Base-by-base conservation (phyloP, 768 basidiomycete species). In the Auriscalpium orientale region DNA sequence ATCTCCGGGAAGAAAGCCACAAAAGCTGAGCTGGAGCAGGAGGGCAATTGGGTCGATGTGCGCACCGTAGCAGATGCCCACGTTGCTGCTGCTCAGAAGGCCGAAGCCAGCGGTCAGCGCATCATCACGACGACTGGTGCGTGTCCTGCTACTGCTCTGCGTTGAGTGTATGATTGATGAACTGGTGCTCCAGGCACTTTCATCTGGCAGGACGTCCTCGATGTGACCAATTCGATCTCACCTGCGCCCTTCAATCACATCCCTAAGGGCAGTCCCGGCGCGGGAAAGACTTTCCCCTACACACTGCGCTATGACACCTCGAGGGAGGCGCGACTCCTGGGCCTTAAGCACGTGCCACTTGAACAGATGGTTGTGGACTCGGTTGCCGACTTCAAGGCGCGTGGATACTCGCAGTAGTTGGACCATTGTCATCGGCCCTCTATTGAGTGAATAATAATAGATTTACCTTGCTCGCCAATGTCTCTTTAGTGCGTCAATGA, bases 191-290 rank as follows among this genome's bases (percentile, higher is more conserved):
- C 28, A 46, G 46, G 53, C 13, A 20, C n/a, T 16, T 54, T 35
- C 46, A 37, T 37, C 37, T 54, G 53, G 53, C 53, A 54, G 46
- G 53, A 54, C 16, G 16, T 54, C 46, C 13, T 54, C 13, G 53
- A 54, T 36, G 34, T 54, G 22, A 45, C 53, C 35, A 46, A 54
- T 22, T 20, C 46, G 12, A 21, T 54, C 53, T 4, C 34, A 2
- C 53, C 53, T 8, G 35, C 45, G 15, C 22, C n/a, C 8, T 20
- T 53, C 40, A 12, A 11, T 8, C 8, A 20, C 33, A 15, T 54
- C 11, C 45, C 53, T 21, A 48, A 46, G 46, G 53, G 53, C 34
- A 20, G 15, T n/a, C 43, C 45, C 1, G 53, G 46, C 28, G 44
- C 45, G 46, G 47, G 33, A 16, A 48, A 46, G 46, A 46, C n/a